phyloP scores from a whole-genome alignment of 495 filamentous ascomycete species.

The Talaromyces thailandensis region DNA sequence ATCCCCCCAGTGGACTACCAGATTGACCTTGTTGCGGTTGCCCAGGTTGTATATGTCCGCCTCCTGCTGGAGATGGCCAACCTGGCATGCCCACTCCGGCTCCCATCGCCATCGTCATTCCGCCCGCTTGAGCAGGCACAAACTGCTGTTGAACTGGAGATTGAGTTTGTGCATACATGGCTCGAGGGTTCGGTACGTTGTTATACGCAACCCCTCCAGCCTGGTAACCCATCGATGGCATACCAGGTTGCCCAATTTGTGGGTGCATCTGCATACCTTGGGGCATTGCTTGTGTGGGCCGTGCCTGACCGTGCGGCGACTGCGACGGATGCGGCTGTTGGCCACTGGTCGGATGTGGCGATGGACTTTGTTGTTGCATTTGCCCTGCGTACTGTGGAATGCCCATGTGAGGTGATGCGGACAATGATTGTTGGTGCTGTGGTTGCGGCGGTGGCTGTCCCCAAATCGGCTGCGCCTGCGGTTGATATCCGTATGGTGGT shows the following conservation, averaged over 20 bases:
- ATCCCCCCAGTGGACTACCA: slow-evolving; percentile 33
- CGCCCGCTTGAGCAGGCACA: slow-evolving; percentile 31
- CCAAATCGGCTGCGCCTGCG: slow-evolving; percentile 42
- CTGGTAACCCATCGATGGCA: slow-evolving; percentile 34
- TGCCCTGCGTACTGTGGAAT: slow-evolving; percentile 38
- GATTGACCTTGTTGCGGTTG: slow-evolving; percentile 36
- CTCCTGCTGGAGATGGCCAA: slow-evolving; percentile 27
- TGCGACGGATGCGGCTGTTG: slow-evolving; percentile 28
- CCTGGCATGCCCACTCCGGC: slow-evolving; percentile 28
- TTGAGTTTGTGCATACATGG: slow-evolving; percentile 35
- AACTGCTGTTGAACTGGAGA: slow-evolving; percentile 26
- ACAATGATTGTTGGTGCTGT: slow-evolving; percentile 26
- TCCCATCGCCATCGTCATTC: slow-evolving; percentile 33
- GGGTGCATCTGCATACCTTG: slow-evolving; percentile 41
- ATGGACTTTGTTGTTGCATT: slow-evolving; percentile 33
- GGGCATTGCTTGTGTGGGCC: slow-evolving; percentile 29
- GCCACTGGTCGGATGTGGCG: slow-evolving; percentile 27
- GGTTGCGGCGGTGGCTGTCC: slow-evolving; percentile 46
- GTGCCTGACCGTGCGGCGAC: slow-evolving; percentile 39
- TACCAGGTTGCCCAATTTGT: slow-evolving; percentile 51
- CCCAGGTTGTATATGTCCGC: slow-evolving; percentile 33
- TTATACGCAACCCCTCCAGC: slow-evolving; percentile 25
- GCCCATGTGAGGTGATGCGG: slow-evolving; percentile 30
- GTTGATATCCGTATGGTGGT: slow-evolving; percentile 37
- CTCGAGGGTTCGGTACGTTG: slow-evolving; percentile 22